Base-by-base conservation (phyloP, 495 filamentous ascomycete genomes). In the Penicillium robsamsonii region DNA sequence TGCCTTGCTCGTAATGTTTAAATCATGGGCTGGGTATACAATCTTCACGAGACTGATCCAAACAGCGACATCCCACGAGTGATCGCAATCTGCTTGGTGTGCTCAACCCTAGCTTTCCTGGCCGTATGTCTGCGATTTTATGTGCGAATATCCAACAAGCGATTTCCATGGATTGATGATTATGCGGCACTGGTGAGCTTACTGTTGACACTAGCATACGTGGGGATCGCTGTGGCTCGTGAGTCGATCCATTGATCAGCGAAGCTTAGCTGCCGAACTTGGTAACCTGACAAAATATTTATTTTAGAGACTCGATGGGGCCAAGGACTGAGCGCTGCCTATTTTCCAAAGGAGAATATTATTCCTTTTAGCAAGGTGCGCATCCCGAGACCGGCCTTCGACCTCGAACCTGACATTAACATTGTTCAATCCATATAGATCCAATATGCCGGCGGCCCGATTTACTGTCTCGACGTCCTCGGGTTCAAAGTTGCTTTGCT, bases 401-500 rank as follows among this genome's bases (percentile, higher is more conserved):
- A 27, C n/a, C 6, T 25, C 7, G 33, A 37, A 2, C 33, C 4
- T 15, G 33, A 37, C 5, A 13, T 13, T 29, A 29, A 46, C 24
- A 3, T 11, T 4, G 17, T 27, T 12, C 33, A 25, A 22, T 48
- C 38, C n/a, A 22, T 31, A 71, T 31, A 71, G 68, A 56, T 71
- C 17, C 69, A 71, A 70, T 70, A 67, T 31, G 55, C 50, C 22
- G 64, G 68, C n/a, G 68, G 68, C 1, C 70, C 68, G 9, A 35
- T 67, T 3, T 72, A 72, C 51, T 63, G 52, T 11, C 59, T 72
- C 33, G 64, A 61, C 17, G 55, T 82, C 17, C 69, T 83, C 25
- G 75, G 75, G 5, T 84, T 83, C 67, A 84, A 84, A 53, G 62
- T 80, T 17, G 74, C 76, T 35, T 61, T 83, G 13, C 62, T 83